phyloP scores from a whole-genome alignment of 2,329 filamentous ascomycete species.

The Tolypocladium pustulatum region DNA sequence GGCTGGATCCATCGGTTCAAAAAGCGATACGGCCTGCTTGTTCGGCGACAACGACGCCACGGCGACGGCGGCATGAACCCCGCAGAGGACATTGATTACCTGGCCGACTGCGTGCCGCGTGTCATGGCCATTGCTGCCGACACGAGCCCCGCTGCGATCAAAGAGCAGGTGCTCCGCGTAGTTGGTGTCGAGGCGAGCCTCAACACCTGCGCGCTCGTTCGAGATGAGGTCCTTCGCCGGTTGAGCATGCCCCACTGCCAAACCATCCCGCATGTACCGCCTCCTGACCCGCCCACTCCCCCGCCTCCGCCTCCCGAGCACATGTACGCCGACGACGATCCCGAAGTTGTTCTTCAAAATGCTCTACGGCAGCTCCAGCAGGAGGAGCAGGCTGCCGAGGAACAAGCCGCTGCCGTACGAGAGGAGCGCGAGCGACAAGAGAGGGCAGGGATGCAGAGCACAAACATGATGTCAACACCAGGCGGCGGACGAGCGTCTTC shows the following conservation, averaged over 20 bases:
- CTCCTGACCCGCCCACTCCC: conserved; percentile 11
- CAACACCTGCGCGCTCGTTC: conserved; percentile 43
- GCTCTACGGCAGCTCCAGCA: conserved; percentile 48
- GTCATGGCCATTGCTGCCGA: conserved; percentile 48
- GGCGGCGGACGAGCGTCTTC: conserved; percentile 14
- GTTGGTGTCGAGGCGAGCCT: conserved; percentile 45
- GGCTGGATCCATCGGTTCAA: conserved; percentile 57
- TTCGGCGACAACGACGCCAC: conserved; percentile 44
- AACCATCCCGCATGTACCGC: conserved; percentile 9
- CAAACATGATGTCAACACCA: conserved; percentile 22
- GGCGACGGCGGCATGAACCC: conserved; percentile 34
- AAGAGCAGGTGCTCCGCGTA: conserved; percentile 44
- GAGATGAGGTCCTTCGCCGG: conserved; percentile 43
- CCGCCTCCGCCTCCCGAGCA: conserved; percentile 22
- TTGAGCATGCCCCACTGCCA: conserved; percentile 13
- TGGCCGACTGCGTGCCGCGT: conserved; percentile 48
- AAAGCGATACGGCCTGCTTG: conserved; percentile 49
- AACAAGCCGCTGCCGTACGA: conserved; percentile 42
- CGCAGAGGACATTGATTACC: conserved; percentile 47
- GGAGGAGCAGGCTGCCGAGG: conserved; percentile 47
- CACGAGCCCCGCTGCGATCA: conserved; percentile 48
- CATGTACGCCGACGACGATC: conserved; percentile 41
- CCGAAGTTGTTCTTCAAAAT: conserved; percentile 48
- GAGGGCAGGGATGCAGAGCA: conserved; percentile 18
- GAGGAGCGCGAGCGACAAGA: conserved; percentile 42